Conservation (phyloP, 2,329 filamentous ascomycete genomes). For the Phyllosticta capitalensis region DNA sequence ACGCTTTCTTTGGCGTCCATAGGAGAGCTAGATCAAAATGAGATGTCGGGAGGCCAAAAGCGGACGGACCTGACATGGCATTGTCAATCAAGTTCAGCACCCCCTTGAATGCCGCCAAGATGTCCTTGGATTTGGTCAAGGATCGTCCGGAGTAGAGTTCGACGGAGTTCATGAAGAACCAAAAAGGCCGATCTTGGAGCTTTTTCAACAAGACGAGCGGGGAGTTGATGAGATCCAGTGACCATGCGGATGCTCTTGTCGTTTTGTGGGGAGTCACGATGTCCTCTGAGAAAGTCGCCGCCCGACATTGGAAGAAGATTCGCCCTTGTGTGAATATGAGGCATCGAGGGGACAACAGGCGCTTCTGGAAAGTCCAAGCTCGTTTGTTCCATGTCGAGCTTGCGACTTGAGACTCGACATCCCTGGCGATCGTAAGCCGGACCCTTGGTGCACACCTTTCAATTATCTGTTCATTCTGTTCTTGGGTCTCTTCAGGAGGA, state of each 20-base stretch:
- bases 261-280: conserved; percentile 19
- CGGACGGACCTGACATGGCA: conserved; percentile 18
- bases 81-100: conserved; percentile 20
- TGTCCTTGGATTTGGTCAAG: conserved; percentile 20
- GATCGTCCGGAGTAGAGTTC: conserved; percentile 21
- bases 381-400: conserved; percentile 26
- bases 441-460: conserved; percentile 13
- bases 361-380: conserved; percentile 34
- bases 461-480: conserved; percentile 1
- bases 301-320: conserved; percentile 25
- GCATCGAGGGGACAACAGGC: conserved; percentile 26
- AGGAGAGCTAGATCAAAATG: conserved; percentile 23
- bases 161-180: conserved; percentile 24
- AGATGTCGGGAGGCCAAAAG: conserved; percentile 20
- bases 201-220: conserved; percentile 22
- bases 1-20: conserved; percentile 18
- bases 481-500: not conserved
- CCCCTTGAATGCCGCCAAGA: conserved; percentile 27
- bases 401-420: conserved; percentile 15
- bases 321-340: conserved; percentile 27
- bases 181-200: conserved; percentile 18
- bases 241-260: conserved; percentile 16
- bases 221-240: conserved; percentile 21
- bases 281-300: conserved; percentile 19
- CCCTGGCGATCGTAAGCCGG: conserved; percentile 13